These are phyloP conservation scores for Monosporascus sp. DNA, from an alignment of 2,329 filamentous ascomycete genomes.

Conservation along the genomic window DNA sequence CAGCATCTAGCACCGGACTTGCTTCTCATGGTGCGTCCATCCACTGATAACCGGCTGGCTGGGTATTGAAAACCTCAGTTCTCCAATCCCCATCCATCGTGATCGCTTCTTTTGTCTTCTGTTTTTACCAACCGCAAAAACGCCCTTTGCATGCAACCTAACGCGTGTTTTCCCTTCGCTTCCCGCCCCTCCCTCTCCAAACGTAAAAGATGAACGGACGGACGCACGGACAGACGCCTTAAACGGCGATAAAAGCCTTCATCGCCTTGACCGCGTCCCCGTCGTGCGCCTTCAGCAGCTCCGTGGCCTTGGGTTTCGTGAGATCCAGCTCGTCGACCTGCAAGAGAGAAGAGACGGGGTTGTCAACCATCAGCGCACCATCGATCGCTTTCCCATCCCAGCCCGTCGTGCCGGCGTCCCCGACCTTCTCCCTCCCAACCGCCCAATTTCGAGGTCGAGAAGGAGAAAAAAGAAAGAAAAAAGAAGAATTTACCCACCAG, in stretches of 20 bases:
- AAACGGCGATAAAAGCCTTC: conserved; percentile 44
- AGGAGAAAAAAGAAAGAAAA: background rate
- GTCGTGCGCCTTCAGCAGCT: conserved; percentile 66
- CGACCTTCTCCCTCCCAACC: too few relatives aligned
- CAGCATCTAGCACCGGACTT: too few relatives aligned
- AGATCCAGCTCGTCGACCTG: conserved; percentile 69
- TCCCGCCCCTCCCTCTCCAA: background rate
- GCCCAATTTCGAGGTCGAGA: background rate
- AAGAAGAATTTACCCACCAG: conserved; percentile 50
- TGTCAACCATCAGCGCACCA: too few relatives aligned
- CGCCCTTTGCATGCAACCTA: background rate
- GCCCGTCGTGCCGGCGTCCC: too few relatives aligned
- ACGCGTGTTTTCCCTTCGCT: background rate
- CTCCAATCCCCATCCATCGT: background rate
- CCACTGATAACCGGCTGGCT: background rate
- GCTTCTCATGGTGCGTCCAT: too few relatives aligned
- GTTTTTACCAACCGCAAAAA: conserved; percentile 1
- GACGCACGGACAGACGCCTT: background rate
- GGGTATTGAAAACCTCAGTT: conserved; percentile 5
- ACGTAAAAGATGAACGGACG: background rate
- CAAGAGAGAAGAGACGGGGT: background rate
- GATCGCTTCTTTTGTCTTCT: background rate
- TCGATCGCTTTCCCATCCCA: too few relatives aligned
- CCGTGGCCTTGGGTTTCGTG: conserved; percentile 65
- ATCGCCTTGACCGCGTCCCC: conserved; percentile 66